Evolutionary conservation across 129 eudicot genomes (phyloP), one percentile per base, ranked within the genome.

Genomic region (Flaveria brownii): DNA sequence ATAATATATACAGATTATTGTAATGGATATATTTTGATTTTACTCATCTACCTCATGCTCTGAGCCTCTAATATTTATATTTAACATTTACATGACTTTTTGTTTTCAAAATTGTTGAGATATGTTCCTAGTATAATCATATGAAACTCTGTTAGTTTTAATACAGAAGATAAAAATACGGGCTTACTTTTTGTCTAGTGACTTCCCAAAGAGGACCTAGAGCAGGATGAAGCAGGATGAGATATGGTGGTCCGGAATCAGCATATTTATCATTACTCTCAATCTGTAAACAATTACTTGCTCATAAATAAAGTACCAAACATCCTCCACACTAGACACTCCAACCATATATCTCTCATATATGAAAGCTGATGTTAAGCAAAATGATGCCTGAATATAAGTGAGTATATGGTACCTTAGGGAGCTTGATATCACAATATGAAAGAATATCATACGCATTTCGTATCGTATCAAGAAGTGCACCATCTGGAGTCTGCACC

Each of bases 161-260:
- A 20, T 71, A 78, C 43, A 61, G 30, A 18, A 47, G 54, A 72
- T 22, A 33, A 45, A 51, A 51, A 78, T 46, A 70, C 12, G 71
- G 74, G 67, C 79, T 82, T 80, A 94, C 99, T 83, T 94, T 94
- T 82, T 94, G 97, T 69, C 99, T 89, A 62, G 93, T 88, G 82
- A 94, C 87, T 83, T 91, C 96, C 99, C 97, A 94, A 2, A 94
- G 89, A 50, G 99, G 99, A 61, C 99, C 99, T 1, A 94, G 87
- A 81, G 99, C 99, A 78, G 99, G 99, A 84, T 94, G 99, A 39
- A 94, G 97, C 66, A 91, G 86, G 78, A 94, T 86, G 74, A 94
- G 90, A 89, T 82, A 94, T 3, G 99, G 99, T 50, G 99, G 99
- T 72, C 97, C 99, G 83, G 92, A 89, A 75, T 89, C 80, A 78